A percentile compares a stretch with the other conserved stretches of the same genome.
Evolutionary conservation across 2,329 filamentous ascomycete genomes (phyloP).

Genomic region (Huntiella bhutanensis): DNA sequence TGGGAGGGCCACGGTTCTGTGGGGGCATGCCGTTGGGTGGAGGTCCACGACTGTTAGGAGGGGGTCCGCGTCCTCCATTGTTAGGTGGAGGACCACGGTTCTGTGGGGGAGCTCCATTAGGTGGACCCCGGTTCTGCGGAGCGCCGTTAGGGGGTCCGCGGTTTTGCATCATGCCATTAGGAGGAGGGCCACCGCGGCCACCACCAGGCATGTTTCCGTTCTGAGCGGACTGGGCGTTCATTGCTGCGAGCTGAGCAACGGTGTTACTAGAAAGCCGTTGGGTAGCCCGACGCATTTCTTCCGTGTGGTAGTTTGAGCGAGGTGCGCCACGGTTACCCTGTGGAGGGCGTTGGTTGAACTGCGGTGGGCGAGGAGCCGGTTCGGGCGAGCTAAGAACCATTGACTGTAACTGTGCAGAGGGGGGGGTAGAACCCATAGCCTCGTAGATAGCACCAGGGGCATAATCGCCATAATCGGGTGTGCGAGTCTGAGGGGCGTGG

Average conservation of each 20-base stretch:
- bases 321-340: slow-evolving; percentile 44
- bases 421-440: slow-evolving; percentile 9
- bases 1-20: background rate
- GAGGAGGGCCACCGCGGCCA: background rate
- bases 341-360: slow-evolving; percentile 57
- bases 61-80: background rate
- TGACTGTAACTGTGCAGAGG: slow-evolving; percentile 28
- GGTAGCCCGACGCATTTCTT: slow-evolving; percentile 62
- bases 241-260: slow-evolving; percentile 40
- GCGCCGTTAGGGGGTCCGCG: slow-evolving; percentile 1
- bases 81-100: background rate
- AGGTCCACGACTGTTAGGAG: slow-evolving; percentile 1
- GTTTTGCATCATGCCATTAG: background rate
- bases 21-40: slow-evolving; percentile 3
- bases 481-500: background rate
- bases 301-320: slow-evolving; percentile 44
- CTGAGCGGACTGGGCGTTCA: background rate
- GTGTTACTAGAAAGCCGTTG: slow-evolving; percentile 71
- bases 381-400: slow-evolving; percentile 47
- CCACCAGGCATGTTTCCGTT: background rate
- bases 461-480: slow-evolving; percentile 6
- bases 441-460: slow-evolving; percentile 10
- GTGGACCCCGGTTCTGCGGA: background rate
- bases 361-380: slow-evolving; percentile 60
- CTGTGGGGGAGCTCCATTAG: background rate